A percentile compares a stretch with the other conserved stretches of the same genome.
Conservation (phyloP, 108 stramenopile genomes). For the Nannochloropsis gaditana region DNA sequence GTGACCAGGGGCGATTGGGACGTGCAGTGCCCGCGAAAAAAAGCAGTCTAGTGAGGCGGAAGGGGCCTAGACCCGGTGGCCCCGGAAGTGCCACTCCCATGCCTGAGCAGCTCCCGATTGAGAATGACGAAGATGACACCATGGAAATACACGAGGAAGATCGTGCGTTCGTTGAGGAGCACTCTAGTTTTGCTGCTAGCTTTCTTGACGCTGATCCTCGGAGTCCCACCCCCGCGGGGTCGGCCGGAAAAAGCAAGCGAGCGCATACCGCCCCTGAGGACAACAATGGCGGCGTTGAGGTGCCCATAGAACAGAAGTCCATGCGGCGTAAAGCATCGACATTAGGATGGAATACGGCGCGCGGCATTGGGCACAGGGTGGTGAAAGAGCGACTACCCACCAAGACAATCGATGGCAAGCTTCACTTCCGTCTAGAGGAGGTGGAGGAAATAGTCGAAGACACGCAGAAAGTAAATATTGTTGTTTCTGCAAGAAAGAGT, state of each 20-base stretch:
- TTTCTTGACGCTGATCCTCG: background rate
- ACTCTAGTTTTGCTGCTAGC: background rate
- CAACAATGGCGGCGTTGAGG: background rate
- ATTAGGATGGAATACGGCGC: background rate
- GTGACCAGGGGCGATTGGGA: no score
- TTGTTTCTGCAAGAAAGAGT: no score
- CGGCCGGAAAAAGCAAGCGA: background rate
- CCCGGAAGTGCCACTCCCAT: background rate
- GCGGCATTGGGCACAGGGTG: background rate
- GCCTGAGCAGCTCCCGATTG: background rate
- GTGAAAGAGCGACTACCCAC: background rate
- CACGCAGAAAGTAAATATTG: no score
- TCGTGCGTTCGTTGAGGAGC: background rate
- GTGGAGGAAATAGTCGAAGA: background rate
- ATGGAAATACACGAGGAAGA: background rate
- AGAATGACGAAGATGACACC: background rate
- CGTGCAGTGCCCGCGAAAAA: background rate
- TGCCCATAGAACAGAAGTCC: background rate
- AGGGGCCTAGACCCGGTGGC: background rate
- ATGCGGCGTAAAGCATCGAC: constrained; percentile 6
- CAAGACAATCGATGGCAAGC: background rate
- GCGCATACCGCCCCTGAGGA: background rate
- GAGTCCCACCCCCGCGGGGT: background rate
- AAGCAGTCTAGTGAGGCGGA: background rate
- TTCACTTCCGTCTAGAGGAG: background rate